Conservation (phyloP, 2,329 filamentous ascomycete species). For the Fusarium nelsonii region DNA sequence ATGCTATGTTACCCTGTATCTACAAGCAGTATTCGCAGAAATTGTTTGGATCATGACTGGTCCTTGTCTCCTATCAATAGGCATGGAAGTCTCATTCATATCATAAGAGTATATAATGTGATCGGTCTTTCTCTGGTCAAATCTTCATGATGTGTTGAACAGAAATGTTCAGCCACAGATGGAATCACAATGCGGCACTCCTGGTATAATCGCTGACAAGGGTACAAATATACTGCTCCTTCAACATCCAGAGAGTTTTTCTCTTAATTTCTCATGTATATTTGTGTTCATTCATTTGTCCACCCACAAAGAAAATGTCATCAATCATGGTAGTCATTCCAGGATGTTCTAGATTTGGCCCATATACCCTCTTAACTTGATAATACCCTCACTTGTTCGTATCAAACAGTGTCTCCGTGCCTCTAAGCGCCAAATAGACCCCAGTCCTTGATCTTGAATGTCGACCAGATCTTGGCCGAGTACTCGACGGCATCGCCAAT, state of each 20-base stretch:
- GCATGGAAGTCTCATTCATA: too few relatives aligned
- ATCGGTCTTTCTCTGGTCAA: too few relatives aligned
- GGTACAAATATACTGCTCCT: neutral
- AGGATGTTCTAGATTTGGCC: constrained; percentile 15
- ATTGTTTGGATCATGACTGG: neutral
- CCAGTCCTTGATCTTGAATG: constrained; percentile 85
- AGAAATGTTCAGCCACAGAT: too few relatives aligned
- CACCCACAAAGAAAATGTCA: constrained; percentile 32
- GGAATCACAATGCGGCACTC: too few relatives aligned
- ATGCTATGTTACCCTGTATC: neutral
- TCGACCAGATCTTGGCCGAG: constrained; percentile 75
- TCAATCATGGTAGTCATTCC: constrained; percentile 40
- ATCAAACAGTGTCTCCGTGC: neutral
- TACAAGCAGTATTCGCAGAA: neutral
- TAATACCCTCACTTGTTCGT: neutral
- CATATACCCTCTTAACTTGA: neutral
- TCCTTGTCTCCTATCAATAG: too few relatives aligned
- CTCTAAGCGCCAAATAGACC: constrained; percentile 68
- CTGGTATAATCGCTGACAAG: too few relatives aligned
- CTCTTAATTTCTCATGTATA: neutral
- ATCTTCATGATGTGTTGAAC: too few relatives aligned
- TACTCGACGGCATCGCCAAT: constrained; percentile 78
- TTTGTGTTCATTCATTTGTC: constrained; percentile 3
- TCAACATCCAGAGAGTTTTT: neutral
- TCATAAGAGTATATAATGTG: too few relatives aligned